Evolutionary conservation across 805 yeast genomes (phyloP), one percentile per base, ranked within the genome.

Genomic region (Nakazawaea sp.): DNA sequence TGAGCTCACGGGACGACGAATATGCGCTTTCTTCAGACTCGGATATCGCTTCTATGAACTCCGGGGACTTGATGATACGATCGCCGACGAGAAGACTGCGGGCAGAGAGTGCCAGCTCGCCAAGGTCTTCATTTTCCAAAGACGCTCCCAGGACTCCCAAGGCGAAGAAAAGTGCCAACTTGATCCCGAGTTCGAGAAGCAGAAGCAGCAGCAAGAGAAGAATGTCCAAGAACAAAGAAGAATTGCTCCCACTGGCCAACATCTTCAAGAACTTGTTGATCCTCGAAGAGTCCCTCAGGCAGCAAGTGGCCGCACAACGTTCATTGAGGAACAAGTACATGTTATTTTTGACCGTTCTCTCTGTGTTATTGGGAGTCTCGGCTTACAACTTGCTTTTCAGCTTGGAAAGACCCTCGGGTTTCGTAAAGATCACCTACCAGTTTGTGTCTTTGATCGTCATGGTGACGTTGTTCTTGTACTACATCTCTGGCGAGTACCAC

Each of bases 401-500:
- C 9, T 27, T 32, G n/a, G 36, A 43, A 10, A 33, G 45, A 3
- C 36, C 41, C 10, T 20, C 44, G 56, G 64, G 62, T 2, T 51
- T 68, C 44, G 52, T 51, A 32, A 57, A 64, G 41, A 67, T 62
- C 42, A 50, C 51, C 30, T 62, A 60, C 42, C 75, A 78, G 51
- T 75, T 85, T 33, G 52, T 76, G 11, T 69, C 84, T 3, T 62
- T 81, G 13, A 78, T 81, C 35, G 69, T 75, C 15, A 47, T 72
- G 20, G 75, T 89, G 15, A 83, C 96, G 0, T 59, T 88, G 39
- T 68, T 77, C 18, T 63, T 90, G 30, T 90, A 86, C 58, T 88
- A 83, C 50, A 58, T 90, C 25, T 81, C 95, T 18, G 98, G 98
- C 1, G 92, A 88, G 59, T 92, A 90, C 57, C 75, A 74, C 41